Conservation (phyloP, 2,329 filamentous ascomycete species). For the Fusarium staphyleae region DNA sequence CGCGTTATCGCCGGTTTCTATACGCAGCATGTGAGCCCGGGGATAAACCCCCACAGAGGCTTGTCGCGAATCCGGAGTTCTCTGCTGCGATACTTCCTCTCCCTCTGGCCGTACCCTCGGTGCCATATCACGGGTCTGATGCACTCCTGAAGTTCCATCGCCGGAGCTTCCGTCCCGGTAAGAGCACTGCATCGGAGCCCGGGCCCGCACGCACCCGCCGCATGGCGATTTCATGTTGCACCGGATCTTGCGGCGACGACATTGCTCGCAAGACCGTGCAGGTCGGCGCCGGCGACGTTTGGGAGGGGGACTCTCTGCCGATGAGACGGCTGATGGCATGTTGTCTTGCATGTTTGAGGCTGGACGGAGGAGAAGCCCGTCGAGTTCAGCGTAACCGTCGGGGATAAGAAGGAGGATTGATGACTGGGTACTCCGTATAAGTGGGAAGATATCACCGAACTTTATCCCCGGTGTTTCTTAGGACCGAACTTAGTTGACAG, state of each 20-base stretch:
- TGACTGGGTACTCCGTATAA: constrained; percentile 25
- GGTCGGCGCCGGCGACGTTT: constrained; percentile 39
- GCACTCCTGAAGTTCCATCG: background rate
- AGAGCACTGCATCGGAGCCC: constrained; percentile 35
- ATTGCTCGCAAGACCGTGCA: constrained; percentile 39
- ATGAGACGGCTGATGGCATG: constrained; percentile 13
- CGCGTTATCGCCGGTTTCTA: constrained; percentile 1
- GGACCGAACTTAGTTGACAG: constrained; percentile 5
- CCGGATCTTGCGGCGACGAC: constrained; percentile 38
- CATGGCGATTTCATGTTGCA: constrained; percentile 37
- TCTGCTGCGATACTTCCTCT: background rate
- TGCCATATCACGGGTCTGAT: background rate
- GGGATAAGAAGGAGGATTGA: background rate
- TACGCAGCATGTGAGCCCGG: constrained; percentile 14
- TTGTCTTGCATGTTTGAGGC: background rate
- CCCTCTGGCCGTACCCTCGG: constrained; percentile 3
- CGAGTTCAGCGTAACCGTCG: background rate
- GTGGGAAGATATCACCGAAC: constrained; percentile 16
- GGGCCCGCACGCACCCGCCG: constrained; percentile 35
- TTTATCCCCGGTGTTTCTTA: constrained; percentile 28
- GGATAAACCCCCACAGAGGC: constrained; percentile 10
- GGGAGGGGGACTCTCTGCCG: constrained; percentile 7
- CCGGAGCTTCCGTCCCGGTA: constrained; percentile 32
- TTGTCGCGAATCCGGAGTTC: background rate
- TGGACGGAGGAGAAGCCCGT: background rate